These are phyloP conservation scores for Xylariaceae sp. DNA, from an alignment of 2,329 filamentous ascomycete species.

Conservation along the genomic window DNA sequence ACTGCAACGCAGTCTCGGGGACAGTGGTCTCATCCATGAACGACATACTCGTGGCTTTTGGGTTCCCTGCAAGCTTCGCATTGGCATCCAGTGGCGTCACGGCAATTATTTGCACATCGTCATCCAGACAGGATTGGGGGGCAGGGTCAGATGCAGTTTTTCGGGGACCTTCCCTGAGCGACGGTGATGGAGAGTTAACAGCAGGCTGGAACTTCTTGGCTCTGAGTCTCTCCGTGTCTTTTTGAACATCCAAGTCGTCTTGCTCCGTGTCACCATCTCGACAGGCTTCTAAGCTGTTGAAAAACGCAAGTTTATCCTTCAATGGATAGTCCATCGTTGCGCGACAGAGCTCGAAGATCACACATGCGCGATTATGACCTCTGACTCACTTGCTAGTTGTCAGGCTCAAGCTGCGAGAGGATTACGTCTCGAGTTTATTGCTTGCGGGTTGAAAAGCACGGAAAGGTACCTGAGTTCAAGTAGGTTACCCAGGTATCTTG, in stretches of 20 bases:
- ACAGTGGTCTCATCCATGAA: constrained; percentile 8
- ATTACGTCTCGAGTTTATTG: too few species aligned
- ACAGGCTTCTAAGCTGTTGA: constrained; percentile 35
- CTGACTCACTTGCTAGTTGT: too few species aligned
- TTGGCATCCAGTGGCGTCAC: constrained; percentile 13
- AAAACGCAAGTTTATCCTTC: constrained; percentile 43
- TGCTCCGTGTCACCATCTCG: constrained; percentile 25
- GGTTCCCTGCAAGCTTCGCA: neutral
- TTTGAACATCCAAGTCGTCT: constrained; percentile 27
- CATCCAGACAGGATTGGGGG: constrained; percentile 1
- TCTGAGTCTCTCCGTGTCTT: constrained; percentile 29
- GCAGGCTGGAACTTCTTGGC: constrained; percentile 17
- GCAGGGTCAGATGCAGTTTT: constrained; percentile 13
- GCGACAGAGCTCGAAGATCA: too few species aligned
- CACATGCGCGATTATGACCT: too few species aligned
- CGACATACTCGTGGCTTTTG: neutral
- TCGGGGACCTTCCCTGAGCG: constrained; percentile 1
- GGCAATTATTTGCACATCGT: constrained; percentile 18
- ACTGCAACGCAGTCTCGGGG: constrained; percentile 14
- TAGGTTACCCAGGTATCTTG: too few species aligned
- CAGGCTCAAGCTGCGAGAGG: too few species aligned
- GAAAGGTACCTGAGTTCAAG: too few species aligned
- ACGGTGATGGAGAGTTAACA: constrained; percentile 15
- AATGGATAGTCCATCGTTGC: constrained; percentile 25
- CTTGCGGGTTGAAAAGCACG: too few species aligned